Conservation (phyloP, 257 asterid genomes). For the Solanum sejunctum region DNA sequence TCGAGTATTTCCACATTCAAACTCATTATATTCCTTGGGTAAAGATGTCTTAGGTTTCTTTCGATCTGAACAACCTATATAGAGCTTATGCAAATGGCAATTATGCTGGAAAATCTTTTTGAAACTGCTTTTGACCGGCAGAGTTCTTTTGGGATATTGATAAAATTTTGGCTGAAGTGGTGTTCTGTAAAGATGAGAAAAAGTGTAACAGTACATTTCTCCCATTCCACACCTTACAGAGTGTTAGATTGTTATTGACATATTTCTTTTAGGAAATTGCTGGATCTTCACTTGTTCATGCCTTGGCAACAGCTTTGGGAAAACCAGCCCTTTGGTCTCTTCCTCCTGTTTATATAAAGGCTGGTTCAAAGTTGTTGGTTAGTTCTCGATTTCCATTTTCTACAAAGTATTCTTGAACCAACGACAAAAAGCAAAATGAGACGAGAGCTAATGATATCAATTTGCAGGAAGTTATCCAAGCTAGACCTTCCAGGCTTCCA, state of each 20-base stretch:
- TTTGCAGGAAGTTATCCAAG: constrained; percentile 72
- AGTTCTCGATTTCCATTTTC: constrained; percentile 9
- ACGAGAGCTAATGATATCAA: background rate
- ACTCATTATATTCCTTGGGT: background rate
- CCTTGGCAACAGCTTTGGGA: constrained; percentile 48
- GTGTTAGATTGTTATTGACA: background rate
- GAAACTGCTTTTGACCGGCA: background rate
- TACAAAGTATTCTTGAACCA: background rate
- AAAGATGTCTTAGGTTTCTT: background rate
- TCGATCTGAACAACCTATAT: background rate
- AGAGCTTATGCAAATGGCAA: background rate
- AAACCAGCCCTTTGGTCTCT: constrained; percentile 59
- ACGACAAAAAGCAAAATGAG: background rate
- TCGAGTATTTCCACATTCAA: background rate
- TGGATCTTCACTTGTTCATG: constrained; percentile 45
- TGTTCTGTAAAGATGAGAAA: background rate
- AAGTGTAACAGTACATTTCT: background rate
- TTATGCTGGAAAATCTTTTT: background rate
- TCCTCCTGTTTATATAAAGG: constrained; percentile 58
- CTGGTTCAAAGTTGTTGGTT: constrained; percentile 76
- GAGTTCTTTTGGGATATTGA: background rate
- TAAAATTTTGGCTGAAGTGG: background rate
- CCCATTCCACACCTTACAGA: background rate
- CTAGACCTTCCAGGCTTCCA: constrained; percentile 47
- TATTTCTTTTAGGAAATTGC: constrained; percentile 41